phyloP scores from a whole-genome alignment of 345 rosid species.

The Carallia pectinifolia region DNA sequence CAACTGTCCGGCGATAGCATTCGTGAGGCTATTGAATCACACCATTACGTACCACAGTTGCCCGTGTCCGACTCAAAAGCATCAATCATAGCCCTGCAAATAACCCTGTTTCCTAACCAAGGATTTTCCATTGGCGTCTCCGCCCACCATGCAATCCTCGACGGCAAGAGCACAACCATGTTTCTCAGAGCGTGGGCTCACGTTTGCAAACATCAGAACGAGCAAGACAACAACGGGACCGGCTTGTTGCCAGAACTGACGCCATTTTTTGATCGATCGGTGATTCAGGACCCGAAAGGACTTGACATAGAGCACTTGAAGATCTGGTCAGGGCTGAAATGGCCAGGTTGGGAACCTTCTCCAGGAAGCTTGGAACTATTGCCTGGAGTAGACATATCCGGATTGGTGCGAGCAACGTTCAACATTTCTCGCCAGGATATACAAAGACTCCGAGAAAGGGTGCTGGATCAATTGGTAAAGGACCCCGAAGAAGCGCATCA shows the following conservation, averaged over 20 bases:
- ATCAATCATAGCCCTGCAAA: background rate
- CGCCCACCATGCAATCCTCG: constrained; percentile 8
- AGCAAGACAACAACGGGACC: background rate
- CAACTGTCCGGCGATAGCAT: background rate
- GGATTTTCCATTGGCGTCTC: constrained; percentile 10
- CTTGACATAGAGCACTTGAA: constrained; percentile 4
- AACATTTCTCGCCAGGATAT: constrained; percentile 27
- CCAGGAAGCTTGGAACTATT: constrained; percentile 23
- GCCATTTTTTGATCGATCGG: background rate
- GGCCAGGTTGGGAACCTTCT: background rate
- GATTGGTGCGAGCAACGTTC: constrained; percentile 28
- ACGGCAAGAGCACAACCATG: constrained; percentile 12
- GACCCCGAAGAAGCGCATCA: no score
- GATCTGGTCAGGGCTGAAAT: background rate
- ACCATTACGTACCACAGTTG: constrained; percentile 1
- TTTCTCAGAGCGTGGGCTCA: constrained; percentile 21
- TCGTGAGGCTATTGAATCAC: background rate
- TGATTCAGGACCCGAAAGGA: constrained; percentile 4
- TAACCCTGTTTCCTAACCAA: constrained; percentile 3
- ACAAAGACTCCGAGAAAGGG: constrained; percentile 29
- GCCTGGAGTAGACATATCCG: constrained; percentile 22
- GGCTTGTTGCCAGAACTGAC: background rate
- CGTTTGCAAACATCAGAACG: background rate
- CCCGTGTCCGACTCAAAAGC: background rate
- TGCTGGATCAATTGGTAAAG: background rate